phyloP scores from a whole-genome alignment of 139 green algal genomes.

The Zygnema cylindricum region DNA sequence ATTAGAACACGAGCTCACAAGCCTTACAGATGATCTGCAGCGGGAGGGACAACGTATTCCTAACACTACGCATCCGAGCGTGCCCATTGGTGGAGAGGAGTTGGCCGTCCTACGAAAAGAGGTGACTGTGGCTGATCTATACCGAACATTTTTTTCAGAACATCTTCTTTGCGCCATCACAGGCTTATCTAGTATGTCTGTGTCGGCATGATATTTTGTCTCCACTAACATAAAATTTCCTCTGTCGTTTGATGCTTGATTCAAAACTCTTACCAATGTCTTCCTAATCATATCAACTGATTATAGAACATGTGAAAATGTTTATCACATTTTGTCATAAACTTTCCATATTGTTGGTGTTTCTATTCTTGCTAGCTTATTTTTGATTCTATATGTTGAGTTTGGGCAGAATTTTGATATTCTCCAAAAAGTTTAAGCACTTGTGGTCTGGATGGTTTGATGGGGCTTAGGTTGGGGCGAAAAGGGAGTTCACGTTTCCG shows the following conservation, averaged over 20 bases:
- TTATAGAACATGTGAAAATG: no score
- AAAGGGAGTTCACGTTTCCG: constrained; percentile 71
- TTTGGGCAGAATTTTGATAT: no score
- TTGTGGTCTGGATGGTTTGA: no score
- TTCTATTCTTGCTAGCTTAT: no score
- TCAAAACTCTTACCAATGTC: no score
- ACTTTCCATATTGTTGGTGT: no score
- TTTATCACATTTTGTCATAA: no score
- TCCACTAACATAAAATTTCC: not conserved
- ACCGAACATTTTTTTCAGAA: not conserved
- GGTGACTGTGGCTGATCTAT: constrained; percentile 52
- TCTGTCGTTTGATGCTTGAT: no score
- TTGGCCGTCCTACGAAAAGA: constrained; percentile 56
- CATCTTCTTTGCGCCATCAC: not conserved
- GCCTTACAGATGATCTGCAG: constrained; percentile 83
- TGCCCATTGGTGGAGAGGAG: constrained; percentile 86
- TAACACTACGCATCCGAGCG: constrained; percentile 91
- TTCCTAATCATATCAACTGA: no score
- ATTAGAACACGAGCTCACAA: constrained; percentile 73
- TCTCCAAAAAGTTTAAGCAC: no score
- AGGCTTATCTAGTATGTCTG: no score
- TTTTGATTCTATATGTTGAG: not conserved
- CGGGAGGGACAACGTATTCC: constrained; percentile 88
- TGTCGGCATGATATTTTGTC: not conserved
- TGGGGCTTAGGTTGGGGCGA: constrained; percentile 63